Conservation (phyloP, 1,284 basidiomycete genomes). For the Ustilago tritici region DNA sequence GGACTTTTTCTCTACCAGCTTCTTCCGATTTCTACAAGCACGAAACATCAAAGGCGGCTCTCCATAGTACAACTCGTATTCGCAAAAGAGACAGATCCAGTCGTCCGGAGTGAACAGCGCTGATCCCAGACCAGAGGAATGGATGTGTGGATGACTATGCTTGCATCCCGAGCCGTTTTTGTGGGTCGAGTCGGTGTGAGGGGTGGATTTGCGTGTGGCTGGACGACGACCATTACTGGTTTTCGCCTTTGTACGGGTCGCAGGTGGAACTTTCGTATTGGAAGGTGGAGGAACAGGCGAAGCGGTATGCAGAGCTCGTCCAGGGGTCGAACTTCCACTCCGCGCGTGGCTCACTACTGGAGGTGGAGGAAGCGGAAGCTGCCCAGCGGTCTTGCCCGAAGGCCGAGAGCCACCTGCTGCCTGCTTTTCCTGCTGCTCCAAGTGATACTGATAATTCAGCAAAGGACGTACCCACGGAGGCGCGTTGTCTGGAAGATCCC, state of each 20-base stretch:
- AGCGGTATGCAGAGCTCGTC: neutral
- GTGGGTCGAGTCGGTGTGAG: constrained; percentile 57
- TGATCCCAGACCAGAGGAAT: constrained; percentile 25
- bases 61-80: constrained; percentile 70
- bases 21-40: constrained; percentile 64
- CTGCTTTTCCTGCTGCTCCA: constrained; percentile 1
- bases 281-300: neutral
- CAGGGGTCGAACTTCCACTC: constrained; percentile 7
- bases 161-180: constrained; percentile 25
- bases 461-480: constrained; percentile 20
- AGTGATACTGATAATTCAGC: constrained; percentile 9
- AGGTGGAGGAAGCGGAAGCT: neutral
- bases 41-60: constrained; percentile 60
- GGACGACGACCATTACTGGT: constrained; percentile 13
- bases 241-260: constrained; percentile 9
- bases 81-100: constrained; percentile 70
- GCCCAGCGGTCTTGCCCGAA: neutral
- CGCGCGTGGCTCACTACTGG: neutral
- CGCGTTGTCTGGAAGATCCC: constrained; percentile 1
- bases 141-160: constrained; percentile 19
- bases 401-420: neutral
- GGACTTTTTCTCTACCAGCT: constrained; percentile 62
- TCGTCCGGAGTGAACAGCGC: constrained; percentile 51
- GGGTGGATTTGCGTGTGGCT: constrained; percentile 50
- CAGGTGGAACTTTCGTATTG: neutral